Evolutionary conservation across 2,329 filamentous ascomycete genomes (phyloP).

Genomic region (Geosmithia morbida): DNA sequence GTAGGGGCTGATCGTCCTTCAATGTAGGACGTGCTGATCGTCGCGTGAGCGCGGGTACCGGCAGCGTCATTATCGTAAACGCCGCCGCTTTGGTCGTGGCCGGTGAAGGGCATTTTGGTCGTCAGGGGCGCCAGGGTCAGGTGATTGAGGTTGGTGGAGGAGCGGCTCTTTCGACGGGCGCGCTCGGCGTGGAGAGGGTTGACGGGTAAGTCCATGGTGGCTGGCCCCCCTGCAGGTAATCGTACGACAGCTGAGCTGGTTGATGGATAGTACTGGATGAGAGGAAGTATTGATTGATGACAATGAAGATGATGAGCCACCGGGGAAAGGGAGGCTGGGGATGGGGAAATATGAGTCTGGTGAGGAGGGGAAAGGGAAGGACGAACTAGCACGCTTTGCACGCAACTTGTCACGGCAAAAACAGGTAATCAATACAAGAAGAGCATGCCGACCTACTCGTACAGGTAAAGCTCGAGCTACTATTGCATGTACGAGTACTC

Average conservation of each 20-base stretch:
- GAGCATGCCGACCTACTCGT: too few relatives aligned
- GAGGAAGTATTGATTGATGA: not conserved
- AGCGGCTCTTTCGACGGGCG: slow-evolving; percentile 42
- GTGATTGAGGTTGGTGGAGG: slow-evolving; percentile 42
- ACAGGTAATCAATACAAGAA: too few relatives aligned
- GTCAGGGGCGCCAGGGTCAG: slow-evolving; percentile 51
- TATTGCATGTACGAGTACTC: too few relatives aligned
- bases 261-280: not conserved
- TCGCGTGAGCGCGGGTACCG: slow-evolving; percentile 12
- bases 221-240: too few relatives aligned
- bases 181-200: slow-evolving; percentile 40
- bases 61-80: slow-evolving; percentile 10
- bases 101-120: slow-evolving; percentile 35
- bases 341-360: not conserved
- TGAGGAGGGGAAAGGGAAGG: not conserved
- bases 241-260: not conserved
- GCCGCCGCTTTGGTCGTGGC: slow-evolving; percentile 17
- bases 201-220: slow-evolving; percentile 43
- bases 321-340: not conserved
- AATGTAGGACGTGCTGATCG: slow-evolving; percentile 33
- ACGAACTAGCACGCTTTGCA: not conserved
- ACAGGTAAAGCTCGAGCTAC: too few relatives aligned
- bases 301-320: not conserved
- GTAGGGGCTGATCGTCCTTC: slow-evolving; percentile 49
- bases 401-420: too few relatives aligned